Base-by-base conservation (phyloP, 345 rosid genomes). In the Lepidium aucheri region DNA sequence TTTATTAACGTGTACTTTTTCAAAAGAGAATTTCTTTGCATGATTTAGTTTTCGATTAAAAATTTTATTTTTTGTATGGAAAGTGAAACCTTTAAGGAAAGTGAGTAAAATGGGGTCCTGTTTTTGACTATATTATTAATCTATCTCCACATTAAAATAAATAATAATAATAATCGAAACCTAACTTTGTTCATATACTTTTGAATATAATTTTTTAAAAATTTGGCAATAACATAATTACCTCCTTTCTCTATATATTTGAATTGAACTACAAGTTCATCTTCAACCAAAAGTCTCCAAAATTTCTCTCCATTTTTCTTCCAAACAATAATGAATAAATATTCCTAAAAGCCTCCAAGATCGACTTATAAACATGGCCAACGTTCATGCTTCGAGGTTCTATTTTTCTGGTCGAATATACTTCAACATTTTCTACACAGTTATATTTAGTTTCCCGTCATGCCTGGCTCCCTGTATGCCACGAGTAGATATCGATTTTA, bases 391-490 rank as follows among this genome's bases (percentile, higher is more conserved):
- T 24, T 11, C 46, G 3, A 32, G n/a, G n/a, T n/a, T n/a, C n/a
- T n/a, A n/a, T n/a, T n/a, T n/a, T n/a, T n/a, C n/a, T n/a, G n/a
- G n/a, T n/a, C n/a, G n/a, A n/a, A n/a, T n/a, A n/a, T n/a, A n/a
- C n/a, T n/a, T n/a, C n/a, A n/a, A n/a, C n/a, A n/a, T n/a, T n/a
- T n/a, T n/a, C n/a, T n/a, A n/a, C n/a, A n/a, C n/a, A n/a, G n/a
- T n/a, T n/a, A n/a, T n/a, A n/a, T n/a, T n/a, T n/a, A n/a, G n/a
- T n/a, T n/a, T n/a, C 1, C 5, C 3, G 16, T 65, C 9, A 72
- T 65, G 76, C 76, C 70, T 72, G 76, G 76, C 60, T 72, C 71
- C 70, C 66, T 72, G 76, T 72, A 72, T 72, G 66, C 71, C 76
- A 72, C 65, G 2, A 57, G 69, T 65, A 8, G 76, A 32, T 41